Evolutionary conservation across 176 grass and related monocot genomes (phyloP).

Genomic region (Aegilops speltoides): DNA sequence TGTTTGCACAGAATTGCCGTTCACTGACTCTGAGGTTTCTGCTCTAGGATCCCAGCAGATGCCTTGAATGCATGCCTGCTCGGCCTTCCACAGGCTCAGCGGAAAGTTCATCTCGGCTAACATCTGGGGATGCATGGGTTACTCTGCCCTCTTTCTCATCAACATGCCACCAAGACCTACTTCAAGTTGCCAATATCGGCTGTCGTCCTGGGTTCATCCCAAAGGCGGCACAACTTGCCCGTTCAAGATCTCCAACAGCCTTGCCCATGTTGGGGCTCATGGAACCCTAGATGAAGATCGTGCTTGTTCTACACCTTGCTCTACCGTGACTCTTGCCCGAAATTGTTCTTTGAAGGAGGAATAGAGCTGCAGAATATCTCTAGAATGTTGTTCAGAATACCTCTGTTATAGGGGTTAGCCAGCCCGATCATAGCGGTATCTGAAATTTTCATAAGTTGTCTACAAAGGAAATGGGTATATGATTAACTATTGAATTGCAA

Average conservation of each 20-base stretch:
- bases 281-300: slow-evolving; percentile 43
- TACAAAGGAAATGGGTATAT: slow-evolving; percentile 31
- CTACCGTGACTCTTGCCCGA: slow-evolving; percentile 51
- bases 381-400: slow-evolving; percentile 64
- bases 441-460: slow-evolving; percentile 98
- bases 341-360: slow-evolving; percentile 86
- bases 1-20: not conserved
- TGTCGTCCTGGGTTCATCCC: slow-evolving; percentile 70
- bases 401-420: slow-evolving; percentile 83
- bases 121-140: slow-evolving; percentile 56
- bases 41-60: slow-evolving; percentile 44
- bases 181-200: slow-evolving; percentile 65
- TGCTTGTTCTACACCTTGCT: slow-evolving; percentile 56
- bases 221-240: slow-evolving; percentile 61
- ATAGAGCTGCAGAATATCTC: slow-evolving; percentile 79
- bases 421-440: slow-evolving; percentile 79
- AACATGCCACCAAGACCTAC: slow-evolving; percentile 48
- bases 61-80: slow-evolving; percentile 42
- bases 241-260: slow-evolving; percentile 67
- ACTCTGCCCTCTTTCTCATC: slow-evolving; percentile 65
- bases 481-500: slow-evolving; percentile 27
- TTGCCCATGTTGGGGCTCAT: slow-evolving; percentile 91
- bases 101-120: slow-evolving; percentile 52
- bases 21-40: slow-evolving; percentile 8
- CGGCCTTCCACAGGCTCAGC: slow-evolving; percentile 39